A percentile compares a stretch with the other conserved stretches of the same genome.
Conservation (phyloP, 1,139 yeast genomes). For the Diutina pseudorugosa region DNA sequence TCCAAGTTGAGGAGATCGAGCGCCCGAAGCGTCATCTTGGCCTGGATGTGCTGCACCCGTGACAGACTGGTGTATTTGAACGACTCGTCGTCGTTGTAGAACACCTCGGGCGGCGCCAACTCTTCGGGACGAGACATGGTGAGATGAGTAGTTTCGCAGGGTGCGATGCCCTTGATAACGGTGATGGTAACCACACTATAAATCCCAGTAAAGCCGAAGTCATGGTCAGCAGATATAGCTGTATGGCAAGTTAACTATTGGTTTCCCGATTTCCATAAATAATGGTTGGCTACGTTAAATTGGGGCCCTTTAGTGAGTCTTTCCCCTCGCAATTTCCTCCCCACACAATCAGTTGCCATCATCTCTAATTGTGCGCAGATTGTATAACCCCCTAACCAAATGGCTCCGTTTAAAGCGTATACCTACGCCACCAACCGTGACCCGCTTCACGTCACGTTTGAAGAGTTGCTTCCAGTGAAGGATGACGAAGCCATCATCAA, state of each 20-base stretch:
- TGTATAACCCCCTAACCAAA: not conserved
- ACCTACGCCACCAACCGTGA: not conserved
- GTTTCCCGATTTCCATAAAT: too few species aligned
- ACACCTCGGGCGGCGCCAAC: constrained; percentile 94
- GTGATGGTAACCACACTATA: too few species aligned
- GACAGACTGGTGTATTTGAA: constrained; percentile 82
- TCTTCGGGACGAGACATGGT: constrained; percentile 94
- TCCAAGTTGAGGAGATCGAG: constrained; percentile 68
- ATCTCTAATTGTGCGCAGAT: not conserved
- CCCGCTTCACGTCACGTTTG: not conserved
- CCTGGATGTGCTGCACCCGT: constrained; percentile 96
- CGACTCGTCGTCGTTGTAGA: constrained; percentile 84
- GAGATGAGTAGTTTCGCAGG: not conserved
- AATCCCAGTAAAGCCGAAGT: too few species aligned
- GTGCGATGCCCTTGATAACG: not conserved
- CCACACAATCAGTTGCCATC: too few species aligned
- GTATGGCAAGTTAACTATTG: too few species aligned
- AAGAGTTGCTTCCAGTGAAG: not conserved
- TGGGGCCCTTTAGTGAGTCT: too few species aligned
- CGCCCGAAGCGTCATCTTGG: constrained; percentile 92
- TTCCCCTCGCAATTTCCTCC: too few species aligned
- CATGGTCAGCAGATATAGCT: too few species aligned
- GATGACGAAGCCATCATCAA: constrained; percentile 40
- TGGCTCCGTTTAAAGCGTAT: not conserved
- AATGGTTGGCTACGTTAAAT: too few species aligned